Evolutionary conservation across 2,329 filamentous ascomycete species (phyloP), one percentile per base, ranked within the genome.

Genomic region (Pseudopithomyces chartarum): DNA sequence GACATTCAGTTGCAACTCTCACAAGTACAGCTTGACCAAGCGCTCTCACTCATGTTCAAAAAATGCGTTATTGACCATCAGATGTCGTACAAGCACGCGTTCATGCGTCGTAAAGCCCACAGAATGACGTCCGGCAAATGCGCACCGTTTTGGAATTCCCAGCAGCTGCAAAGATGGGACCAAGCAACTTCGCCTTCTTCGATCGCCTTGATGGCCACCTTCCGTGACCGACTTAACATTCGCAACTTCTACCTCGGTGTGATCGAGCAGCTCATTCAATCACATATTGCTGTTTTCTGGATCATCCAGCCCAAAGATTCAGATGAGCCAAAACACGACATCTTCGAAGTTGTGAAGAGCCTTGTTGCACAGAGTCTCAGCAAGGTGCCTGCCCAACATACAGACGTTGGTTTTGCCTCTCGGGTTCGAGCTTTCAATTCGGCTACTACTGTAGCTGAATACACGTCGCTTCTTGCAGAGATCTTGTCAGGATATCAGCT

Each of bases 221-320:
- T 54, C 23, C 53, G 43, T 17, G 56, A 59, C 32, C 56, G 56
- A 12, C 40, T 59, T 19, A 51, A 59, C 36, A 55, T 57, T 10
- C 52, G 49, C 20, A 49, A 54, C 20, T 61, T 56, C 43, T 56
- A 42, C 46, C 23, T 55, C 15, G 54, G 43, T 38, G 42, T 55
- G 19, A 58, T 61, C 22, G 56, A 61, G 22, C 59, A 61, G 33
- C 53, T 61, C 5, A 43, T 58, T 15, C 40, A 56, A 26, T 42
- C 49, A 3, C 22, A 45, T 2, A 43, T 43, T n/a, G 20, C 52
- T 19, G 39, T 56, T n/a, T 36, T 61, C 10, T 61, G 56, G 58
- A 40, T 61, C 33, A 42, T 58, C 6, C 50, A 52, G 34, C 38
- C 50, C 13, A 55, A 51, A 17, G 8, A 15, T 17, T 17, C 13